Evolutionary conservation across 805 yeast species (phyloP).

Genomic region (Clavispora santaluciae): DNA sequence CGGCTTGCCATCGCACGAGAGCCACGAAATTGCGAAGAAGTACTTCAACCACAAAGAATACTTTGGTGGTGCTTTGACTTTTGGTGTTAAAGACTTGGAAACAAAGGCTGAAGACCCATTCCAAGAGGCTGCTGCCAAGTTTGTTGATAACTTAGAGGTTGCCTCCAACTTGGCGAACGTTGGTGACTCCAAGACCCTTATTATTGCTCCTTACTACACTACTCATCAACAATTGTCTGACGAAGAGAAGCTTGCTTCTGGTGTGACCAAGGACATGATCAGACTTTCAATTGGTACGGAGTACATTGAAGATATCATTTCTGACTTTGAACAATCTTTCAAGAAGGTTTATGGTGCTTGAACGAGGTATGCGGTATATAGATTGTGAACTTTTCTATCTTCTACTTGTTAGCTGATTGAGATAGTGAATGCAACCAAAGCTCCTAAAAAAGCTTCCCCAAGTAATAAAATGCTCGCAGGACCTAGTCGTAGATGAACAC

Average conservation of each 20-base stretch:
- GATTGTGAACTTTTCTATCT: background rate
- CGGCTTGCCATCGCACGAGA: conserved; percentile 74
- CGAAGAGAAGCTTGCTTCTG: conserved; percentile 74
- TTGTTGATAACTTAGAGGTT: conserved; percentile 77
- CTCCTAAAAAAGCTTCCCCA: background rate
- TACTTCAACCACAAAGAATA: conserved; percentile 53
- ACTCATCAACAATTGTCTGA: conserved; percentile 89
- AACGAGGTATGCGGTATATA: background rate
- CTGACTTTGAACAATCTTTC: conserved; percentile 64
- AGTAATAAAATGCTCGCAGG: background rate
- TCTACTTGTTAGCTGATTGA: background rate
- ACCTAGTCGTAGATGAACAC: background rate
- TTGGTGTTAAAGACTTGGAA: conserved; percentile 71
- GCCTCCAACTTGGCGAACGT: conserved; percentile 95
- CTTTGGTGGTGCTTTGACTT: conserved; percentile 83
- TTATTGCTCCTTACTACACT: conserved; percentile 93
- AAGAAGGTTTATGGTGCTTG: conserved; percentile 44
- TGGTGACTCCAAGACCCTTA: conserved; percentile 93
- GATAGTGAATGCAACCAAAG: background rate
- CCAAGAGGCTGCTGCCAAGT: conserved; percentile 72
- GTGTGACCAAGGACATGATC: conserved; percentile 84
- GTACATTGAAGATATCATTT: conserved; percentile 19
- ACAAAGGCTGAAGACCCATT: conserved; percentile 51
- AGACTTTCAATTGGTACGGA: conserved; percentile 44
- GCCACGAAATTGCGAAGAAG: conserved; percentile 79